A percentile compares a stretch with the other conserved stretches of the same genome.
Evolutionary conservation across 2,329 filamentous ascomycete genomes (phyloP).

Genomic region (Pyrenochaeta sp.): DNA sequence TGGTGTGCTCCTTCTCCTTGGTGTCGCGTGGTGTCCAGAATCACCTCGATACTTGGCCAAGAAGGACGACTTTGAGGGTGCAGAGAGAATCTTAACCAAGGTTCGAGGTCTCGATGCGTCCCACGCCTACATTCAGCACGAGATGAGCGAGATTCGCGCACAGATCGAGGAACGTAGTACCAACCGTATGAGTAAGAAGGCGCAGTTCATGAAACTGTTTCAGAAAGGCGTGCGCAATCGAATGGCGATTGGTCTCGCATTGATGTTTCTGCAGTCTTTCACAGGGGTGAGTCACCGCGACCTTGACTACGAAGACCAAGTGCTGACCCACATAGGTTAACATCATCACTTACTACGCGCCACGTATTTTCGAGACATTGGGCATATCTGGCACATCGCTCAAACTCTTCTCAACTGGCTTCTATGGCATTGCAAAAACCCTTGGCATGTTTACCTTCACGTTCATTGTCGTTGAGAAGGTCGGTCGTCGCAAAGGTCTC

Average conservation of each 20-base stretch:
- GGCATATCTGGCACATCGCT: slow-evolving; percentile 55
- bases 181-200: slow-evolving; percentile 37
- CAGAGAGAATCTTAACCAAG: slow-evolving; percentile 51
- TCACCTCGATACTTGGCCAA: slow-evolving; percentile 43
- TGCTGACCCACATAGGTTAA: slow-evolving; percentile 34
- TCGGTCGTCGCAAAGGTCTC: slow-evolving; percentile 53
- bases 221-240: slow-evolving; percentile 51
- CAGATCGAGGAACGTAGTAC: slow-evolving; percentile 45
- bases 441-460: slow-evolving; percentile 53
- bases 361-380: slow-evolving; percentile 52
- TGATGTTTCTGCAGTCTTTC: slow-evolving; percentile 51
- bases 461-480: slow-evolving; percentile 50
- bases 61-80: slow-evolving; percentile 49
- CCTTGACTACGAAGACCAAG: not conserved
- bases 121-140: slow-evolving; percentile 57
- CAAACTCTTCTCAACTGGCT: slow-evolving; percentile 59
- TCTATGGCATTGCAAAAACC: slow-evolving; percentile 57
- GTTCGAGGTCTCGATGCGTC: slow-evolving; percentile 57
- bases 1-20: slow-evolving; percentile 46
- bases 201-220: slow-evolving; percentile 48
- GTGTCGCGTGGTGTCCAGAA: slow-evolving; percentile 50
- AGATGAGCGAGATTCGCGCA: slow-evolving; percentile 58
- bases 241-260: slow-evolving; percentile 49
- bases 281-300: slow-evolving; percentile 36
- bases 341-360: slow-evolving; percentile 50